A percentile compares a stretch with the other conserved stretches of the same genome.
phyloP scores from a whole-genome alignment of 768 basidiomycete genomes.

The Rickenella mellea region DNA sequence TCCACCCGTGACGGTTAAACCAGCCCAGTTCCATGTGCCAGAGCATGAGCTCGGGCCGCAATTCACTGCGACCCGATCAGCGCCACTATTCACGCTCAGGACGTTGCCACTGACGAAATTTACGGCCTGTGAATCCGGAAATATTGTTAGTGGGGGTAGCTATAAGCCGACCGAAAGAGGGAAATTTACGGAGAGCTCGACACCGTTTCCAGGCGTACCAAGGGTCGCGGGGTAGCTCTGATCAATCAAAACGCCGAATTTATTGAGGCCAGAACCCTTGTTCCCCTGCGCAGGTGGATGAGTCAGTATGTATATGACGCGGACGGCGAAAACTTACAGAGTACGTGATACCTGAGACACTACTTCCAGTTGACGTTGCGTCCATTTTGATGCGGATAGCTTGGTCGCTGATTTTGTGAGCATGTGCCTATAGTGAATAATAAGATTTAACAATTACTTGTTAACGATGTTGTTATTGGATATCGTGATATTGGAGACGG shows the following conservation, averaged over 20 bases:
- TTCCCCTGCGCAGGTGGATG: conserved; percentile 3
- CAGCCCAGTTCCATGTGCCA: conserved; percentile 15
- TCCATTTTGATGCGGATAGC: conserved; percentile 16
- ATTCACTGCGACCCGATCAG: conserved; percentile 15
- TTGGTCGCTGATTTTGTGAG: conserved; percentile 3
- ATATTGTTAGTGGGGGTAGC: too few species aligned
- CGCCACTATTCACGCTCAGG: conserved; percentile 10
- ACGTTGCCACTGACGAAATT: conserved; percentile 12
- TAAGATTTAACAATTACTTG: conserved; percentile 8
- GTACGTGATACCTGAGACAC: conserved; percentile 10
- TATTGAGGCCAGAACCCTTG: conserved; percentile 7
- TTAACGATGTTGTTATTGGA: conserved; percentile 15
- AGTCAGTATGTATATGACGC: not conserved
- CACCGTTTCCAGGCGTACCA: conserved; percentile 13
- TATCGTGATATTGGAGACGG: conserved; percentile 13
- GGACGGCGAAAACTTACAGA: not conserved
- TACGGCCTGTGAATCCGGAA: conserved; percentile 4
- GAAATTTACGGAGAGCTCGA: conserved; percentile 9
- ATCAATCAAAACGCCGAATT: conserved; percentile 17
- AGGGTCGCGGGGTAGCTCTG: conserved; percentile 15
- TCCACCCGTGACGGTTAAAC: conserved; percentile 12
- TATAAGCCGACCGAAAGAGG: not conserved
- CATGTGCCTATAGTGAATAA: not conserved
- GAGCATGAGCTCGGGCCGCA: conserved; percentile 11
- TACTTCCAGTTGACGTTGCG: conserved; percentile 3